A percentile compares a stretch with the other conserved stretches of the same genome.
Conservation (phyloP, 495 filamentous ascomycete genomes). For the Aspergillus carlsbadensis region DNA sequence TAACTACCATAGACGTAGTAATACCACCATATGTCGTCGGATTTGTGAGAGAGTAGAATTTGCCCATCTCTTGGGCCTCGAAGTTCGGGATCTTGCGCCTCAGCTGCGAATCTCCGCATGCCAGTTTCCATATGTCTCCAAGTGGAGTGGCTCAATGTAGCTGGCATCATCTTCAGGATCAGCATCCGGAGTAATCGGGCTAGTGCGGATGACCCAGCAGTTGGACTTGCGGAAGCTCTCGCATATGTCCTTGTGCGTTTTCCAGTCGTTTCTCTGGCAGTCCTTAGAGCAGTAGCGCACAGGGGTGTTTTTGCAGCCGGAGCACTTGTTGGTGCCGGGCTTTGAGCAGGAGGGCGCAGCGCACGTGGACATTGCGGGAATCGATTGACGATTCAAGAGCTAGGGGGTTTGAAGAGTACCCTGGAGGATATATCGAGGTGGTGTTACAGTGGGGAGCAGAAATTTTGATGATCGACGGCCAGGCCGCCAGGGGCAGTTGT, state of each 20-base stretch:
- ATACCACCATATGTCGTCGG: conserved; percentile 1
- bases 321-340: background rate
- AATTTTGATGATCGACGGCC: too few species aligned
- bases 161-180: background rate
- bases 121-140: conserved; percentile 4
- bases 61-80: background rate
- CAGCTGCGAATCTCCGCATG: background rate
- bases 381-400: background rate
- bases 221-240: background rate
- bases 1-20: conserved; percentile 4
- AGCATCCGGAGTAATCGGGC: background rate
- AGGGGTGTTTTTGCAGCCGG: conserved; percentile 1
- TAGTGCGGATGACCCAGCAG: conserved; percentile 5
- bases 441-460: too few species aligned
- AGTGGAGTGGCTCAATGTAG: conserved; percentile 9
- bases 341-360: background rate
- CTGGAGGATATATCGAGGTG: background rate
- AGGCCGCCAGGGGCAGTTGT: too few species aligned
- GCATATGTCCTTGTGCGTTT: background rate
- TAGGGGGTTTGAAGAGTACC: background rate
- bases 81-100: background rate
- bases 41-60: conserved; percentile 5
- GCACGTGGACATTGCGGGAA: background rate
- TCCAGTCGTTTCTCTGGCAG: conserved; percentile 4
- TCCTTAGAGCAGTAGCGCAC: conserved; percentile 5